phyloP scores from a whole-genome alignment of 345 rosid genomes.

The Euphorbia lathyris region DNA sequence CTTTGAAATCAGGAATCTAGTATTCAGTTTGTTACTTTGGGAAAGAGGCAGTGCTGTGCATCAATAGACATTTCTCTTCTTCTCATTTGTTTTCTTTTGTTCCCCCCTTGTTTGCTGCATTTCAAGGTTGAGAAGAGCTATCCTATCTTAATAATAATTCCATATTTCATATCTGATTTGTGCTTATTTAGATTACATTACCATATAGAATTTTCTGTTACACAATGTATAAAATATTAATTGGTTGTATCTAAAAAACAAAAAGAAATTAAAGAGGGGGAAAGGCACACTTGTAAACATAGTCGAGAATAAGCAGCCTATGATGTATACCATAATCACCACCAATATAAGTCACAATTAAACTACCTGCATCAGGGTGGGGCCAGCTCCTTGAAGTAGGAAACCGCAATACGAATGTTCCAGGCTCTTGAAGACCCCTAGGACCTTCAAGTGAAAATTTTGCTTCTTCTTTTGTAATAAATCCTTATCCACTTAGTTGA shows the following conservation, averaged over 20 bases:
- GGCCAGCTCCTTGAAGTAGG: slow-evolving; percentile 99
- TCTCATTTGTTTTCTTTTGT: too few species aligned
- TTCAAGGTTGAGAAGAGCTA: too few species aligned
- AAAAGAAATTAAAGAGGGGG: background rate
- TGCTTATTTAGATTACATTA: too few species aligned
- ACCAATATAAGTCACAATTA: slow-evolving; percentile 80
- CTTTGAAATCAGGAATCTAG: background rate
- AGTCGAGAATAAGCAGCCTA: slow-evolving; percentile 56
- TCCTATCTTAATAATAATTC: too few species aligned
- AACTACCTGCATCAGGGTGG: slow-evolving; percentile 90
- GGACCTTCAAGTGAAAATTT: slow-evolving; percentile 74
- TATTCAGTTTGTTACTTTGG: background rate
- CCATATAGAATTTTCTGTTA: too few species aligned
- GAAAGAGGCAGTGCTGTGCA: background rate
- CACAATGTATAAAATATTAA: too few species aligned
- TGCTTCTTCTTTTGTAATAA: slow-evolving; percentile 93
- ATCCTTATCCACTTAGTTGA: slow-evolving; percentile 90
- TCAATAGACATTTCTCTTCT: too few species aligned
- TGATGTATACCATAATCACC: slow-evolving; percentile 59
- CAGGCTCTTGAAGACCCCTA: slow-evolving; percentile 76
- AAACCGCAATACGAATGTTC: slow-evolving; percentile 84
- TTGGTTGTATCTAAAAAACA: too few species aligned
- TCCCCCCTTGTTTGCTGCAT: too few species aligned
- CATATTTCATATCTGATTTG: too few species aligned
- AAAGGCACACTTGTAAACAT: slow-evolving; percentile 50